These are phyloP conservation scores for Trichosporon sp. DNA, from an alignment of 1,284 basidiomycete genomes.

Conservation along the genomic window DNA sequence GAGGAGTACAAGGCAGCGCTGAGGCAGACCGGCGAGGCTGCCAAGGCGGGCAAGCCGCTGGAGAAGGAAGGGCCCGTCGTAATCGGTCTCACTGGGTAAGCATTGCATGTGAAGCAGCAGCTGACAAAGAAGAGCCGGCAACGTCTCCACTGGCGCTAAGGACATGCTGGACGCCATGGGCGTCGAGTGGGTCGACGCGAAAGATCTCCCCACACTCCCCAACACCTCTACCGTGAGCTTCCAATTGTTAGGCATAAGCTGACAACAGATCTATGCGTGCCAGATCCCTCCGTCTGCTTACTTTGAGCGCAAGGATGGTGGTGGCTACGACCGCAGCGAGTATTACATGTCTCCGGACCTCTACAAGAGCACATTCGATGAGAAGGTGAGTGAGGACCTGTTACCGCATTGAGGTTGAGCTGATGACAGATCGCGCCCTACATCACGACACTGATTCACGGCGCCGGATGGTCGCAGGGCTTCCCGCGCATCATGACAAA, in stretches of 20 bases:
- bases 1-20: slow-evolving; percentile 58
- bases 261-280: slow-evolving; percentile 64
- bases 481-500: slow-evolving; percentile 75
- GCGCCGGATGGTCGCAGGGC: slow-evolving; percentile 69
- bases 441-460: slow-evolving; percentile 74
- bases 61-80: slow-evolving; percentile 63
- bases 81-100: slow-evolving; percentile 74
- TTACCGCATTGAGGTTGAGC: neutral
- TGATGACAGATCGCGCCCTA: slow-evolving; percentile 66
- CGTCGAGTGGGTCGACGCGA: slow-evolving; percentile 55
- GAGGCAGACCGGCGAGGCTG: slow-evolving; percentile 55
- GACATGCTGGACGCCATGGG: slow-evolving; percentile 68
- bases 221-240: slow-evolving; percentile 53
- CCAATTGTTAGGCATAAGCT: neutral
- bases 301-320: slow-evolving; percentile 56
- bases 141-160: slow-evolving; percentile 68
- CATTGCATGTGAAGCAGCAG: slow-evolving; percentile 4
- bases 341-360: slow-evolving; percentile 66
- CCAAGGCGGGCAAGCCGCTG: slow-evolving; percentile 4
- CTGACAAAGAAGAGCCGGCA: slow-evolving; percentile 57
- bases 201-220: slow-evolving; percentile 57
- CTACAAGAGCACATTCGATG: slow-evolving; percentile 64
- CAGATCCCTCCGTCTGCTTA: slow-evolving; percentile 68
- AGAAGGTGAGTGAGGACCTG: slow-evolving; percentile 53
- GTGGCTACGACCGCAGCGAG: slow-evolving; percentile 58